Evolutionary conservation across 2,329 filamentous ascomycete species (phyloP), one percentile per base, ranked within the genome.

Genomic region (Thelonectria olida): DNA sequence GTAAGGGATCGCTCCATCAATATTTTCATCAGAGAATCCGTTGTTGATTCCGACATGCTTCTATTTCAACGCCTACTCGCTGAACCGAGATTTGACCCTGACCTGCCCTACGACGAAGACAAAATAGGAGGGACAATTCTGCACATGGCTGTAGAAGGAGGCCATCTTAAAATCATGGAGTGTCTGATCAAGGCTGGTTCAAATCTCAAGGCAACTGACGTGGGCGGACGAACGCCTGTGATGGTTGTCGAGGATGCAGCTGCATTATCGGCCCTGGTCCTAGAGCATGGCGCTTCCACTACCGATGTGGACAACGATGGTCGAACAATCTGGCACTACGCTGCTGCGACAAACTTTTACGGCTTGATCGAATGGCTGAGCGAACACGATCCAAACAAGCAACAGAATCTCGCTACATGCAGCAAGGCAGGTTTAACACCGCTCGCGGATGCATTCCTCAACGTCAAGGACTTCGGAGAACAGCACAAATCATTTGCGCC

Each of bases 271-370:
- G 63, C 68, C 13, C 62, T 80, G 2, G 65, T 77, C 13, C 25
- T 60, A 9, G 48, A 70, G 10, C 56, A 74, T 17, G 65, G 67
- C 0, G 72, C 70, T 1, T 53, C 65, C 7, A 78, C 76, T 1
- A 71, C 67, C 5, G 72, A 72, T 3, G 62, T 58, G 2, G 77
- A 80, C 45, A 50, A 68, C 1, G 56, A 68, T 2, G 75, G 75
- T 0, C 72, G 73, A 25, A 80, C 72, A 25, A 72, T 80, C 10
- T 80, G 78, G 78, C 78, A 80, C 55, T 70, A 74, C 10, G 72
- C 71, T 2, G 77, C 76, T 1, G 72, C 73, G 7, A 76, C 75
- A 2, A 72, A 73, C 19, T 77, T 78, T 34, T 38, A 58, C 2
- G 27, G 23, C 0, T 54, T 77, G 5, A 63, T 79, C 19, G 56